Conservation (phyloP, 2,329 filamentous ascomycete genomes). For the Neospermospora avenae region DNA sequence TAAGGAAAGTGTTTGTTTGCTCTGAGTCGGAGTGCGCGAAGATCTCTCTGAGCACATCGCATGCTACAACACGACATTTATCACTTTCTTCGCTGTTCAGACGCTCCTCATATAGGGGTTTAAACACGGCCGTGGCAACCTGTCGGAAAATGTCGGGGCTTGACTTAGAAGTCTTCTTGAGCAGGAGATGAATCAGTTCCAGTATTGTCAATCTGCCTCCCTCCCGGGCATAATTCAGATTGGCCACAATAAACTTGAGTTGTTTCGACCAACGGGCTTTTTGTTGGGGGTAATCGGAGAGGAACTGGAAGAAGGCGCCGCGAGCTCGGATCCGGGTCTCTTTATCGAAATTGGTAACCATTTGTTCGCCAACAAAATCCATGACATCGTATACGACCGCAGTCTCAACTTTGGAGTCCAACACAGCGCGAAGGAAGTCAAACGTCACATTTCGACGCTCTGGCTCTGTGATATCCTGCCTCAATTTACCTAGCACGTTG, state of each 20-base stretch:
- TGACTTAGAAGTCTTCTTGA: conserved; percentile 63
- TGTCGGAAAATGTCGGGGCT: conserved; percentile 80
- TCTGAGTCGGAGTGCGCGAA: conserved; percentile 77
- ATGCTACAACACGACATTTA: conserved; percentile 80
- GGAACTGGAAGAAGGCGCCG: conserved; percentile 88
- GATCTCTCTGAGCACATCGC: conserved; percentile 73
- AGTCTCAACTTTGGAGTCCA: conserved; percentile 81
- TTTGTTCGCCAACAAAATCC: conserved; percentile 84
- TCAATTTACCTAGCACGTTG: conserved; percentile 75
- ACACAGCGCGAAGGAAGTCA: conserved; percentile 84
- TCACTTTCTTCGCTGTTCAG: conserved; percentile 69
- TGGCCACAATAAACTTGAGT: conserved; percentile 82
- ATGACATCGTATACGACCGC: conserved; percentile 87
- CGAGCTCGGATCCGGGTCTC: conserved; percentile 83
- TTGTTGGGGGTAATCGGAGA: conserved; percentile 91
- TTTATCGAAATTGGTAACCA: conserved; percentile 93
- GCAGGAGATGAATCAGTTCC: conserved; percentile 83
- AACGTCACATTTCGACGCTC: conserved; percentile 91
- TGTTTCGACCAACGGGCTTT: conserved; percentile 88
- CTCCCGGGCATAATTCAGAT: conserved; percentile 84
- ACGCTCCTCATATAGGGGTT: conserved; percentile 79
- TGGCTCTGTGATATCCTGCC: conserved; percentile 87
- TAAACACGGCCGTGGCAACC: conserved; percentile 75
- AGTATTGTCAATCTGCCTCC: conserved; percentile 89
- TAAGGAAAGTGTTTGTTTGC: conserved; percentile 65